These are phyloP conservation scores for Pugionium cornutum DNA, from an alignment of 345 rosid species.

Conservation along the genomic window DNA sequence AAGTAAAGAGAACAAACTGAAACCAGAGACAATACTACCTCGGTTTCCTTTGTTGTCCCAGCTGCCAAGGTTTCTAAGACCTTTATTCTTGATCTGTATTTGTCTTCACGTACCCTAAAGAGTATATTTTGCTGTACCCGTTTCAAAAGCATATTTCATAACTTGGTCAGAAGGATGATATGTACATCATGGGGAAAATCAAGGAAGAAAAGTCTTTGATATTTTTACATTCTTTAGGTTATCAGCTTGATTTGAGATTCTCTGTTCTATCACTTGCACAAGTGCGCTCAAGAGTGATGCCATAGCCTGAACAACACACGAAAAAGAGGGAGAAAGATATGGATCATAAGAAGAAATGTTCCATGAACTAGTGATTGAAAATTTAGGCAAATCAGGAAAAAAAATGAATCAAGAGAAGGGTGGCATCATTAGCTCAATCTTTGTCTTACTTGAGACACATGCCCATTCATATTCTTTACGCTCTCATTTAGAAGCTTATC, in stretches of 20 bases:
- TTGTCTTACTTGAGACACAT: conserved; percentile 65
- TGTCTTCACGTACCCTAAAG: conserved; percentile 65
- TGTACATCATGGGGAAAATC: conserved; percentile 1
- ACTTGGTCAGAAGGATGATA: conserved; percentile 32
- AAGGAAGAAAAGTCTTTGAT: conserved; percentile 24
- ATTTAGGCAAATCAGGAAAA: not conserved
- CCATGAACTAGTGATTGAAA: conserved; percentile 21
- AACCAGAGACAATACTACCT: conserved; percentile 51
- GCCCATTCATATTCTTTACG: conserved; percentile 65
- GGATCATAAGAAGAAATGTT: conserved; percentile 21
- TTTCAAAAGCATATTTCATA: conserved; percentile 32
- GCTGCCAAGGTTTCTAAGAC: conserved; percentile 71
- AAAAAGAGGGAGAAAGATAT: not conserved
- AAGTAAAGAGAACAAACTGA: conserved; percentile 10
- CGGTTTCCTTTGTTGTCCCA: conserved; percentile 72
- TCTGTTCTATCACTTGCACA: conserved; percentile 66
- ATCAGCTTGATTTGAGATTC: conserved; percentile 70
- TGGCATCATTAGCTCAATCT: conserved; percentile 26
- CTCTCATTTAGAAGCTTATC: conserved; percentile 70
- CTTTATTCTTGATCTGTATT: conserved; percentile 69
- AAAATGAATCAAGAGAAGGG: conserved; percentile 19
- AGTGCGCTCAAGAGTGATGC: conserved; percentile 63
- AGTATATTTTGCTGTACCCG: conserved; percentile 72
- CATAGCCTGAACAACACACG: conserved; percentile 44
- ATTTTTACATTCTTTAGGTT: conserved; percentile 67